Percentiles rank a stretch among this genome's conserved stretches.
These are phyloP conservation scores for Penicillium verrucosum DNA, from an alignment of 2,329 filamentous ascomycete species.

Conservation along the genomic window DNA sequence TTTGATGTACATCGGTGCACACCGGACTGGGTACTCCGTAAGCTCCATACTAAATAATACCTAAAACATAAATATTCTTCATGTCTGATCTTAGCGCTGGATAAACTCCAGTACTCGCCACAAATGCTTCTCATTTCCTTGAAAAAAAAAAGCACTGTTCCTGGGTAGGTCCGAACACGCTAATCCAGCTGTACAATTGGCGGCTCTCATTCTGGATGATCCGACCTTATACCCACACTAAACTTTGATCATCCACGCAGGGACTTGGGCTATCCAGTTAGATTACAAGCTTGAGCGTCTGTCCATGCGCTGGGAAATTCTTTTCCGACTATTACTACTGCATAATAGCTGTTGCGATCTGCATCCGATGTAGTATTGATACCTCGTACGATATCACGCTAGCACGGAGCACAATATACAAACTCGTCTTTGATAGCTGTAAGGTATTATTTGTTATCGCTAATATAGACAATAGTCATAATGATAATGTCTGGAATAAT, in stretches of 20 bases:
- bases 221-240: constrained; percentile 1
- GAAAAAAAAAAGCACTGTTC: constrained; percentile 2
- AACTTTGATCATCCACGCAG: constrained; percentile 19
- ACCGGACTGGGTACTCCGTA: background rate
- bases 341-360: background rate
- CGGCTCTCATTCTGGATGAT: constrained; percentile 1
- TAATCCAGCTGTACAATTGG: constrained; percentile 4
- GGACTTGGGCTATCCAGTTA: constrained; percentile 11
- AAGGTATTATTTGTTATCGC: background rate
- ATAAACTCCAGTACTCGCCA: background rate
- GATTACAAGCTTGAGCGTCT: constrained; percentile 1
- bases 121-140: background rate
- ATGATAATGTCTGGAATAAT: background rate
- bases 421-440: background rate
- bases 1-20: background rate
- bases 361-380: background rate
- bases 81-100: constrained; percentile 1
- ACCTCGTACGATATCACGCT: background rate
- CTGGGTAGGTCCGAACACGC: constrained; percentile 4
- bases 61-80: constrained; percentile 4
- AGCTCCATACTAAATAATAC: background rate
- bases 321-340: background rate
- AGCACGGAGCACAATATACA: background rate
- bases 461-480: background rate
- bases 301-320: background rate